phyloP scores from a whole-genome alignment of 345 rosid species.

The Microthlaspi erraticum region DNA sequence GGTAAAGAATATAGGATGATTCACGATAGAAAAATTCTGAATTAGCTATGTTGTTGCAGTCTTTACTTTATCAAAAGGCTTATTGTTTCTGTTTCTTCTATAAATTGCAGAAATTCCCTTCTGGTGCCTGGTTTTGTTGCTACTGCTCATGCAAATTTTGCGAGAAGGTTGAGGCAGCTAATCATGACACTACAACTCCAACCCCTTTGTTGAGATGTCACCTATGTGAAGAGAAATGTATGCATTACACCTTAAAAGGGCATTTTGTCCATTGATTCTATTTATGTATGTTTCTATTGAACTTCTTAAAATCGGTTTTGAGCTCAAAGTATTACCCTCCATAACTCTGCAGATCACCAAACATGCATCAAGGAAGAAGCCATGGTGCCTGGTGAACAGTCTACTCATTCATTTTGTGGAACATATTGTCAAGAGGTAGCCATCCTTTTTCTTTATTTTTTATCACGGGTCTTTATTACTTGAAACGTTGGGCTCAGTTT shows the following conservation, averaged over 20 bases:
- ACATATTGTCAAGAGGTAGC: conserved; percentile 82
- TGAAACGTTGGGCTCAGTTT: conserved; percentile 8
- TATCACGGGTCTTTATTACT: conserved; percentile 44
- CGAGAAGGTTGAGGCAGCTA: conserved; percentile 53
- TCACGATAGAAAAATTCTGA: background rate
- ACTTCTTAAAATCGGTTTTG: conserved; percentile 22
- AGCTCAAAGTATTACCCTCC: conserved; percentile 31
- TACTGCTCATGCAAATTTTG: conserved; percentile 92
- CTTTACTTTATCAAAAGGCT: background rate
- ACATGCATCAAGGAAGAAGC: conserved; percentile 55
- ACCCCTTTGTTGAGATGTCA: conserved; percentile 53
- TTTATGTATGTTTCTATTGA: conserved; percentile 20
- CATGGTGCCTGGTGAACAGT: conserved; percentile 41
- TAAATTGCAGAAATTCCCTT: conserved; percentile 72
- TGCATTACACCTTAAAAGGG: conserved; percentile 15
- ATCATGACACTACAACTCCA: conserved; percentile 34
- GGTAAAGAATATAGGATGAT: conserved; percentile 8
- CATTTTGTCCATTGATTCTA: background rate
- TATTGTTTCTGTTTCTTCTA: conserved; percentile 32
- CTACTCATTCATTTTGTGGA: conserved; percentile 68
- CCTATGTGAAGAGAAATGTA: conserved; percentile 91
- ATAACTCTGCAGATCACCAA: conserved; percentile 71
- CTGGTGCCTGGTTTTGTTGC: conserved; percentile 87
- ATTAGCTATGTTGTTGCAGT: background rate
- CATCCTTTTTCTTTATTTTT: conserved; percentile 44